These are phyloP conservation scores for Cladosporium austrohemisphaericum DNA, from an alignment of 2,329 filamentous ascomycete genomes.

Conservation along the genomic window DNA sequence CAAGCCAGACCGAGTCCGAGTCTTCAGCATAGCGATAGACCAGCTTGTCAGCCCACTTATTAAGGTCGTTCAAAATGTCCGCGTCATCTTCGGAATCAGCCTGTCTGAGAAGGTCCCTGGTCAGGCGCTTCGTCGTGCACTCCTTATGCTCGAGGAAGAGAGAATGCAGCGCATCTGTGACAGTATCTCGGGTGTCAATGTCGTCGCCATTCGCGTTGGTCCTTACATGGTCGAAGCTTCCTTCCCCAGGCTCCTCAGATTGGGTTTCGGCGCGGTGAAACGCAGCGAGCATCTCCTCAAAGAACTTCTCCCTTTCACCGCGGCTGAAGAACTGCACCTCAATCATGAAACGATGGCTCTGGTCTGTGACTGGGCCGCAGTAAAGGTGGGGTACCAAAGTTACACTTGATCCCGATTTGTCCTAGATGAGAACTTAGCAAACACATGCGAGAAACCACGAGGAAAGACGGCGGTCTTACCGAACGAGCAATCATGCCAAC, in stretches of 20 bases:
- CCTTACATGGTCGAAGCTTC: neutral
- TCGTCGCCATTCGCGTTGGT: conserved; percentile 4
- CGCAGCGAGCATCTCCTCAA: conserved; percentile 4
- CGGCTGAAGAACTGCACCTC: conserved; percentile 20
- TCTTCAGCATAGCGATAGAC: neutral
- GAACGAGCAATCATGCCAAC: conserved; percentile 22
- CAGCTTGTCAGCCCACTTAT: conserved; percentile 2
- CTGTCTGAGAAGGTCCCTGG: conserved; percentile 2
- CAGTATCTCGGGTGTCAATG: conserved; percentile 2
- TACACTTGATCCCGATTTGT: conserved; percentile 18
- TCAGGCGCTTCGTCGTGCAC: neutral
- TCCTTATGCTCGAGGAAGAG: conserved; percentile 19
- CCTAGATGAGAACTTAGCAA: too few species aligned
- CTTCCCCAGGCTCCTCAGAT: neutral
- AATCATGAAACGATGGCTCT: conserved; percentile 20
- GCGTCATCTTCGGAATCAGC: neutral
- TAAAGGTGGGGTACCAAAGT: conserved; percentile 22
- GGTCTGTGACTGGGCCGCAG: conserved; percentile 7
- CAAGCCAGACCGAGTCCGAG: conserved; percentile 3
- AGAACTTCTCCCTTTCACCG: conserved; percentile 14
- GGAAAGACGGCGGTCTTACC: too few species aligned
- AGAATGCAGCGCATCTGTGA: conserved; percentile 11
- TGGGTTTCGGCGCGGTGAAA: conserved; percentile 16
- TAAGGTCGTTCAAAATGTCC: neutral
- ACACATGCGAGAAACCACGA: too few species aligned